These are phyloP conservation scores for Litchi chinensis DNA, from an alignment of 345 rosid genomes.

Conservation along the genomic window DNA sequence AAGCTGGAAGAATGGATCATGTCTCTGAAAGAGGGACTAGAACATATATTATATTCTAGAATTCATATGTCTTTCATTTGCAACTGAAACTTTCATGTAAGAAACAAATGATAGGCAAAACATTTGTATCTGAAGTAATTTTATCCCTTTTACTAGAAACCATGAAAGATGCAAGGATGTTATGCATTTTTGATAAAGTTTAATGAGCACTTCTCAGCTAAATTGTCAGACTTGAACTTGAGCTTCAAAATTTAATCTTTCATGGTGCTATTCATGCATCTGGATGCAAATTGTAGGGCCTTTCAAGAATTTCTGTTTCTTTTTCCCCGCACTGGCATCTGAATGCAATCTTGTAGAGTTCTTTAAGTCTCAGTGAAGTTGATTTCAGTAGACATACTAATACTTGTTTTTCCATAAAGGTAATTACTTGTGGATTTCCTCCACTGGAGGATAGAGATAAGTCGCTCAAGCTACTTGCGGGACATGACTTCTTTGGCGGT, in stretches of 20 bases:
- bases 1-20: background rate
- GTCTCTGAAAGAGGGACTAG: background rate
- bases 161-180: background rate
- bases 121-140: background rate
- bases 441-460: constrained; percentile 83
- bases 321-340: background rate
- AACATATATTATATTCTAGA: background rate
- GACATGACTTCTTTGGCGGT: constrained; percentile 83
- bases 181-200: background rate
- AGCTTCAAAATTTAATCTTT: background rate
- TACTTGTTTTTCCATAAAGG: constrained; percentile 44
- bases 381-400: constrained; percentile 6
- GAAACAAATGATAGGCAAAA: background rate
- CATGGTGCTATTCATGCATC: background rate
- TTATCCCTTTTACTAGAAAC: background rate
- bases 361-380: background rate
- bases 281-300: background rate
- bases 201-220: background rate
- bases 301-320: background rate
- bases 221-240: background rate
- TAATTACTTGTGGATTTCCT: constrained; percentile 91
- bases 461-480: constrained; percentile 66
- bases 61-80: background rate
- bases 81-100: background rate
- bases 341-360: background rate